Conservation (phyloP, 2,329 filamentous ascomycete species). For the Beauveria brongniartii region DNA sequence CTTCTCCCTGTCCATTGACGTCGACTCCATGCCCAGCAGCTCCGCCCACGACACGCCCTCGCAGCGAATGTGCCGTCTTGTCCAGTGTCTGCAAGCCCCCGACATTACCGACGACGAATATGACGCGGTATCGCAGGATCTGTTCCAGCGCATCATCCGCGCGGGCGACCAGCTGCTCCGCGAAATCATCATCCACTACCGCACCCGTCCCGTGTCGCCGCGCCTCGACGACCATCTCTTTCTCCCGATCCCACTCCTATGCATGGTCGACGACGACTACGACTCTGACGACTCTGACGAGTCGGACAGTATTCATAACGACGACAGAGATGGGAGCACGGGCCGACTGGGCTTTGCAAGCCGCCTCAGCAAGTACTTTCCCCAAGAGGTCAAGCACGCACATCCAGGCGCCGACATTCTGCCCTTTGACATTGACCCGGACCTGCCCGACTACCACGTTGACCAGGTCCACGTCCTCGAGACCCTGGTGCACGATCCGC, state of each 20-base stretch:
- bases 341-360: neutral
- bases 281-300: too few species aligned
- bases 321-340: too few species aligned
- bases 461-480: neutral
- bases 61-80: conserved; percentile 18
- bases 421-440: neutral
- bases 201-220: neutral
- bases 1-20: neutral
- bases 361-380: neutral
- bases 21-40: neutral
- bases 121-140: neutral
- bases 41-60: neutral
- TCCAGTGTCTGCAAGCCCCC: conserved; percentile 28
- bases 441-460: neutral
- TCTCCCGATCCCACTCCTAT: neutral
- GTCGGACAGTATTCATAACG: too few species aligned
- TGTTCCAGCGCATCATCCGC: neutral
- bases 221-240: conserved; percentile 4
- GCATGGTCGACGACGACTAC: neutral
- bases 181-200: too few species aligned
- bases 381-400: neutral
- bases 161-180: neutral
- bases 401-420: neutral
- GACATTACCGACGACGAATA: neutral
- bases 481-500: neutral